Evolutionary conservation across 768 basidiomycete genomes (phyloP).

Genomic region (Symmetrospora coprosmae): DNA sequence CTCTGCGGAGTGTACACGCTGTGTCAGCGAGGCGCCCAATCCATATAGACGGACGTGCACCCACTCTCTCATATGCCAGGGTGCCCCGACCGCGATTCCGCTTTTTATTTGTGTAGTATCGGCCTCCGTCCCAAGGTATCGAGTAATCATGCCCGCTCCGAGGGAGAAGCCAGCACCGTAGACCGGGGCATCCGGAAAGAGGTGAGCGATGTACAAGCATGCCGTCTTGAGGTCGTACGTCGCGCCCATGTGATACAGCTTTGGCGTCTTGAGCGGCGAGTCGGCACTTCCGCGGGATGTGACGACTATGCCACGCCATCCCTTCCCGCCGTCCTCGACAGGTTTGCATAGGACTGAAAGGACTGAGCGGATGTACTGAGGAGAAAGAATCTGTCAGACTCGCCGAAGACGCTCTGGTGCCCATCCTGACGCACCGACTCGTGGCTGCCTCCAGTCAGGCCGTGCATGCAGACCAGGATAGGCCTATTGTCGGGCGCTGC

Average conservation of each 20-base stretch:
- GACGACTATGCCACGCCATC: slow-evolving; percentile 76
- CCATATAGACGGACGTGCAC: slow-evolving; percentile 33
- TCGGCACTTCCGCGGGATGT: slow-evolving; percentile 93
- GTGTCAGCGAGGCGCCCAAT: slow-evolving; percentile 45
- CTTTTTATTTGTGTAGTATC: slow-evolving; percentile 8
- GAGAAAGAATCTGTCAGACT: slow-evolving; percentile 31
- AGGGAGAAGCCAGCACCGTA: slow-evolving; percentile 84
- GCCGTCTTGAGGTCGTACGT: slow-evolving; percentile 80
- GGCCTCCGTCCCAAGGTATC: slow-evolving; percentile 49
- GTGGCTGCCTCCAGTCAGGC: slow-evolving; percentile 39
- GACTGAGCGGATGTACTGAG: slow-evolving; percentile 8
- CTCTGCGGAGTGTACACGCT: slow-evolving; percentile 37
- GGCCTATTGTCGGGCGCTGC: slow-evolving; percentile 40
- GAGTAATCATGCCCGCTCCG: slow-evolving; percentile 77
- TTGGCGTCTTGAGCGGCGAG: slow-evolving; percentile 62
- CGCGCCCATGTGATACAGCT: slow-evolving; percentile 61
- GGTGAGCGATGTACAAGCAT: slow-evolving; percentile 55
- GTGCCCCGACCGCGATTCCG: background rate
- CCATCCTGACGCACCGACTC: slow-evolving; percentile 67
- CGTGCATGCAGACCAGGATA: slow-evolving; percentile 36
- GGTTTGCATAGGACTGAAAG: slow-evolving; percentile 49
- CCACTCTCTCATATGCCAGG: slow-evolving; percentile 10
- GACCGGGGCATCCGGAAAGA: slow-evolving; percentile 65
- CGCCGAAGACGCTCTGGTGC: background rate
- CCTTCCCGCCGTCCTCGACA: slow-evolving; percentile 40